These are phyloP conservation scores for Graphilbum sp. DNA, from an alignment of 2,329 filamentous ascomycete genomes.

Conservation along the genomic window DNA sequence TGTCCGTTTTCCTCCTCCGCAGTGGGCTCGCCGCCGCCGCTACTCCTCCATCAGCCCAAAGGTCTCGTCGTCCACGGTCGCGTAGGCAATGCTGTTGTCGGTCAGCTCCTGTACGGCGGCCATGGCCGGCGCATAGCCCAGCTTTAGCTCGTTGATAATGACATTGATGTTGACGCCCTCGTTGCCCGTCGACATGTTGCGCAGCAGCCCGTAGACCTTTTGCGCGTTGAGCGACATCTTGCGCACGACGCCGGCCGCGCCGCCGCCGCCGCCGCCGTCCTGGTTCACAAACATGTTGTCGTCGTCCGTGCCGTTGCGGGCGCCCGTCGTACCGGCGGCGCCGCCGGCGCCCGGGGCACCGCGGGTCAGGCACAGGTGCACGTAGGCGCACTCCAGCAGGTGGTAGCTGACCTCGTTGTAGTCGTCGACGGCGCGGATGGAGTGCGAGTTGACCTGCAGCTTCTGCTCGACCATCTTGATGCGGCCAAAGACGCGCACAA, in stretches of 20 bases:
- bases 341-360: constrained; percentile 35
- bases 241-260: constrained; percentile 20
- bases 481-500: constrained; percentile 74
- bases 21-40: neutral
- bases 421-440: constrained; percentile 64
- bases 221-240: constrained; percentile 40
- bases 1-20: neutral
- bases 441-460: constrained; percentile 62
- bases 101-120: constrained; percentile 71
- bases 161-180: constrained; percentile 73
- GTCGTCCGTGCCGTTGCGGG: constrained; percentile 18
- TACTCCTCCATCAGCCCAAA: constrained; percentile 20
- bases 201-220: constrained; percentile 57
- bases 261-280: constrained; percentile 18
- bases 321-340: constrained; percentile 20
- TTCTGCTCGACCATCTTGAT: constrained; percentile 75
- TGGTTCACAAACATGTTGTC: constrained; percentile 40
- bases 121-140: constrained; percentile 55
- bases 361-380: constrained; percentile 69
- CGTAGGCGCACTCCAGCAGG: constrained; percentile 73
- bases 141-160: constrained; percentile 48
- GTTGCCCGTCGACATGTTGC: constrained; percentile 50
- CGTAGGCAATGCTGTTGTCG: constrained; percentile 60
- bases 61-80: constrained; percentile 83
- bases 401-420: constrained; percentile 92